phyloP scores from a whole-genome alignment of 805 yeast species.

The Candida nemodendra region DNA sequence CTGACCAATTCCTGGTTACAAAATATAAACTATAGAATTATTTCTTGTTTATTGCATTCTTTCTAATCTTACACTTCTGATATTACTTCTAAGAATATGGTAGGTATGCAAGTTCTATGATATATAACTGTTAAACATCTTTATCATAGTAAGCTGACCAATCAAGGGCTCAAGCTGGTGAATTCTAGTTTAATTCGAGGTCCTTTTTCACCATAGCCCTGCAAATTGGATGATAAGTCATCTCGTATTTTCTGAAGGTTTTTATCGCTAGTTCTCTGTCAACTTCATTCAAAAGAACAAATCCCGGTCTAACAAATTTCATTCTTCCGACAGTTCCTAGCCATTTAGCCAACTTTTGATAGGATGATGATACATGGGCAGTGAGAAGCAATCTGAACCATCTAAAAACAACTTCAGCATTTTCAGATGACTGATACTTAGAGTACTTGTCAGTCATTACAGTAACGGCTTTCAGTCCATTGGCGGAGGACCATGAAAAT shows the following conservation, averaged over 20 bases:
- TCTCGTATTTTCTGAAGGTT: conserved; percentile 60
- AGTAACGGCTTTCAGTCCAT: conserved; percentile 34
- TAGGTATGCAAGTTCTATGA: too few species aligned
- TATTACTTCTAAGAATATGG: background rate
- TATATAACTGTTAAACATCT: too few species aligned
- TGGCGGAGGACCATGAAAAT: conserved; percentile 31
- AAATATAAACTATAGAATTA: too few species aligned
- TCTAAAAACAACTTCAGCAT: conserved; percentile 80
- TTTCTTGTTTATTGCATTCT: too few species aligned
- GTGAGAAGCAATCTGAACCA: conserved; percentile 68
- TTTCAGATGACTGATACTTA: conserved; percentile 51
- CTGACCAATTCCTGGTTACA: too few species aligned
- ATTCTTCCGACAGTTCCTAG: conserved; percentile 89
- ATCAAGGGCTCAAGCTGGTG: too few species aligned
- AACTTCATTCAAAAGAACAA: conserved; percentile 59
- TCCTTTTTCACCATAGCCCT: conserved; percentile 81
- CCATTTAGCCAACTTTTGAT: conserved; percentile 70
- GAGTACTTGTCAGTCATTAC: conserved; percentile 35
- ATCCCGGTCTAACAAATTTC: conserved; percentile 92
- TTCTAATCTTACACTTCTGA: background rate
- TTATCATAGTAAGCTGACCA: too few species aligned
- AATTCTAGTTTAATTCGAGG: conserved; percentile 45
- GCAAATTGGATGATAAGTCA: conserved; percentile 82
- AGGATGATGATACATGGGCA: conserved; percentile 46
- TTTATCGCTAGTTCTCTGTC: conserved; percentile 62